Base-by-base conservation (phyloP, 2,329 filamentous ascomycete genomes). In the Coniochaeta ligniaria region DNA sequence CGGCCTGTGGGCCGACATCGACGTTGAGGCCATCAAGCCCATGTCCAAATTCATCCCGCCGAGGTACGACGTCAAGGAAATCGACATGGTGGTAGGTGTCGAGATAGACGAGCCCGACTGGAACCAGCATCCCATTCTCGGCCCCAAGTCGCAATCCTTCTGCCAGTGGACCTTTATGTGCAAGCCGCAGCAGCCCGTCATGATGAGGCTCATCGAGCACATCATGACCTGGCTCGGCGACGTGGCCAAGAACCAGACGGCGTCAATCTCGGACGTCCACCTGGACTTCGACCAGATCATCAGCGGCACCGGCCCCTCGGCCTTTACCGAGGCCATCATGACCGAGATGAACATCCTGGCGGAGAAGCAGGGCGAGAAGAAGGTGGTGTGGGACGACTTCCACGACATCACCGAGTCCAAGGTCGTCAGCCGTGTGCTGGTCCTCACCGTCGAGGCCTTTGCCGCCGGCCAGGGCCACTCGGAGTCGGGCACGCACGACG, bases 121-220 rank as follows among this genome's bases (percentile, higher is more conserved):
- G 73, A 75, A 74, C 20, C 73, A 84, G 57, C 87, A 90, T 68
- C 79, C 83, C 1, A 85, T 90, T 35, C 76, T 90, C 0, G 87
- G 88, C 16, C 80, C 79, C 57, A 90, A 90, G 72, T 89, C 83
- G 41, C 77, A 80, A 65, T 90, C 87, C 0, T 90, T 91, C 70
- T 90, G 87, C 70, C 88, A 90, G 68, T 91, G 88, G 88, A 90
- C 88, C 0, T 89, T 90, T 67, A 87, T 89, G 76, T 83, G 83
- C 66, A 88, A 89, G 68, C 86, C 88, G 0, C 76, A 79, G 20
- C 80, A 86, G 28, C 85, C 86, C 1, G 85, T 90, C 60, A 89
- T 91, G 85, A 76, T 90, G 71, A 75, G 76, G 35, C 78, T 91
- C 3, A 82, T 90, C 55, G 85, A 90, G 69, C 83, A 87, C 66